Percentiles rank a stretch among this genome's conserved stretches.
These are phyloP conservation scores for Prunus yedoensis DNA, from an alignment of 331 rosid species.

Conservation along the genomic window DNA sequence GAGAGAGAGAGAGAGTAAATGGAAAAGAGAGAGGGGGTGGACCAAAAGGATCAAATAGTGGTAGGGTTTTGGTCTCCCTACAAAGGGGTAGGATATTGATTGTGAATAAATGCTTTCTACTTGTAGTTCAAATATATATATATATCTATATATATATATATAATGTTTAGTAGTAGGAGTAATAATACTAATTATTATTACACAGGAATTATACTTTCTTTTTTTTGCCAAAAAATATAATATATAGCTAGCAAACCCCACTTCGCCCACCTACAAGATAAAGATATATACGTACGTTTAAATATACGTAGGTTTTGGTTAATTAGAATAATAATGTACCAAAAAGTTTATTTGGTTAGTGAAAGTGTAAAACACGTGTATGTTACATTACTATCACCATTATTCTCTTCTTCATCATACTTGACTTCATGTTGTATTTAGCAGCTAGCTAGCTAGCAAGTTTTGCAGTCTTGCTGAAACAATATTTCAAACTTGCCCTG, in stretches of 20 bases:
- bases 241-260: neutral
- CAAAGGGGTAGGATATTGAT: conserved; percentile 67
- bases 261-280: neutral
- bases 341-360: too few species aligned
- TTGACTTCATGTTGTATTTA: neutral
- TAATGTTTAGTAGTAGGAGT: conserved; percentile 12
- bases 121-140: conserved; percentile 33
- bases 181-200: neutral
- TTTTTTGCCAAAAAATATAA: too few species aligned
- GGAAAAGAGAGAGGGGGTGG: conserved; percentile 28
- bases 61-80: conserved; percentile 58
- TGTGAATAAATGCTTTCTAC: conserved; percentile 56
- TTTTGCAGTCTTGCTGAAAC: neutral
- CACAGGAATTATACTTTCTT: neutral
- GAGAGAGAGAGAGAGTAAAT: neutral
- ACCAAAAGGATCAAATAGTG: conserved; percentile 41
- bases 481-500: conserved; percentile 10
- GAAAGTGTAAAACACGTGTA: neutral
- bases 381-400: neutral
- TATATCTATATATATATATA: too few species aligned
- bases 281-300: too few species aligned
- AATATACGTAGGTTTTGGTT: too few species aligned
- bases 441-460: neutral
- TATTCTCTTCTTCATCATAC: neutral
- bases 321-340: too few species aligned